Percentiles rank a stretch among this genome's conserved stretches.
Evolutionary conservation across 495 filamentous ascomycete species (phyloP).

Genomic region (Tetracladium setigerum): DNA sequence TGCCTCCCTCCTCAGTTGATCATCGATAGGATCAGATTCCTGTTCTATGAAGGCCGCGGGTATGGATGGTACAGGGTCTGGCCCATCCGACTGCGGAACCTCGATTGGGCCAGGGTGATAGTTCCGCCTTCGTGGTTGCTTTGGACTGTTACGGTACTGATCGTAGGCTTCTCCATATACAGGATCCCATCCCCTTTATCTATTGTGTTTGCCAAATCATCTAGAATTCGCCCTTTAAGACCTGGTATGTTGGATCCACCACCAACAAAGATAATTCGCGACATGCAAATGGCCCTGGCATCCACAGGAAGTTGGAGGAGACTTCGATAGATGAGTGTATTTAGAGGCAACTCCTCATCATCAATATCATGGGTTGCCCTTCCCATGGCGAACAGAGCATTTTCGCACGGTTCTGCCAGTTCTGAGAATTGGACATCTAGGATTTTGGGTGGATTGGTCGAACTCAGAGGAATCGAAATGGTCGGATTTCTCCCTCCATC

Average conservation of each 20-base stretch:
- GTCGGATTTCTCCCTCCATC: slow-evolving; percentile 7
- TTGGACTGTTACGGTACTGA: slow-evolving; percentile 43
- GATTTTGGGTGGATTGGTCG: slow-evolving; percentile 35
- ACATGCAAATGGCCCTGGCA: slow-evolving; percentile 76
- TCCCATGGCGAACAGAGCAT: slow-evolving; percentile 57
- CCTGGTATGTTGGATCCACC: slow-evolving; percentile 76
- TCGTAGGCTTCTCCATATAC: slow-evolving; percentile 56
- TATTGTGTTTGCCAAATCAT: slow-evolving; percentile 61
- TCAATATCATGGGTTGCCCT: slow-evolving; percentile 53
- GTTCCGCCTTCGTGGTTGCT: slow-evolving; percentile 33
- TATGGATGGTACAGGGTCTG: not conserved
- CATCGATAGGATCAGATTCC: slow-evolving; percentile 56
- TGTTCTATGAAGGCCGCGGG: slow-evolving; percentile 36
- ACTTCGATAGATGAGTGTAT: slow-evolving; percentile 63
- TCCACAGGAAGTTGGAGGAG: slow-evolving; percentile 73
- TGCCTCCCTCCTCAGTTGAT: slow-evolving; percentile 45
- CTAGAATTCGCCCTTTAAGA: slow-evolving; percentile 68
- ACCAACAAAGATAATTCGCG: slow-evolving; percentile 81
- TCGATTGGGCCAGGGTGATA: slow-evolving; percentile 23
- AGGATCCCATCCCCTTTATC: slow-evolving; percentile 67
- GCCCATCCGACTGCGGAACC: slow-evolving; percentile 15
- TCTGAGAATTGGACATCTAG: slow-evolving; percentile 57
- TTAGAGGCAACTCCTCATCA: slow-evolving; percentile 76
- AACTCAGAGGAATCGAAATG: slow-evolving; percentile 40
- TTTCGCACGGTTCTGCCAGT: slow-evolving; percentile 69